A percentile compares a stretch with the other conserved stretches of the same genome.
Conservation (phyloP, 2,329 filamentous ascomycete species). For the Pestalotiopsis sp. region DNA sequence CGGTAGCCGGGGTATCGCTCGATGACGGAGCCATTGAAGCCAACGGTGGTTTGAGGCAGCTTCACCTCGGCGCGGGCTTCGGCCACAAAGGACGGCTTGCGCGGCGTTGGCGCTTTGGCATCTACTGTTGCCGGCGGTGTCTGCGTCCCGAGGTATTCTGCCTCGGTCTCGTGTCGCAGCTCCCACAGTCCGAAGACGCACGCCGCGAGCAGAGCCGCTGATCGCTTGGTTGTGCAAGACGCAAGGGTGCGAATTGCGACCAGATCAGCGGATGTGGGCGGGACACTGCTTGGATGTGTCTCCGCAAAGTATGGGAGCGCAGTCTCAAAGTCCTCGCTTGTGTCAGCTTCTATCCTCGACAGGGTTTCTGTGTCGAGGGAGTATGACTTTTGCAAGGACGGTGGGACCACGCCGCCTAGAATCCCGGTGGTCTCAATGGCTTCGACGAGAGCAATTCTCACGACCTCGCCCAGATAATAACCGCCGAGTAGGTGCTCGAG, state of each 20-base stretch:
- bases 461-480: conserved; percentile 69
- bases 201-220: conserved; percentile 61
- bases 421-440: conserved; percentile 57
- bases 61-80: conserved; percentile 54
- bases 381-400: conserved; percentile 54
- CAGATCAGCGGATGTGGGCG: conserved; percentile 50
- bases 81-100: conserved; percentile 32
- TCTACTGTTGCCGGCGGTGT: background rate
- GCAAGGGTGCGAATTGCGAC: conserved; percentile 55
- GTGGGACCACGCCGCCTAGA: conserved; percentile 59
- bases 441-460: conserved; percentile 59
- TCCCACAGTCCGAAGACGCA: conserved; percentile 63
- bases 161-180: conserved; percentile 51
- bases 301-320: conserved; percentile 50
- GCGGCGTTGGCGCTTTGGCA: conserved; percentile 22
- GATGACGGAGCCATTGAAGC: conserved; percentile 79
- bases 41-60: conserved; percentile 60
- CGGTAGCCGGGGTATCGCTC: conserved; percentile 76
- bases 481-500: conserved; percentile 58
- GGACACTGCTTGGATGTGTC: conserved; percentile 27
- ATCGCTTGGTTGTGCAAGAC: conserved; percentile 57
- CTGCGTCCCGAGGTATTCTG: conserved; percentile 32
- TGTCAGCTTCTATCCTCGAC: conserved; percentile 57
- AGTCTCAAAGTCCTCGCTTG: conserved; percentile 40
- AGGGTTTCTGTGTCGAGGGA: conserved; percentile 64